Percentiles rank a stretch among this genome's conserved stretches.
These are phyloP conservation scores for Tetrapisispora namnaoensis DNA, from an alignment of 805 yeast species.

Conservation along the genomic window DNA sequence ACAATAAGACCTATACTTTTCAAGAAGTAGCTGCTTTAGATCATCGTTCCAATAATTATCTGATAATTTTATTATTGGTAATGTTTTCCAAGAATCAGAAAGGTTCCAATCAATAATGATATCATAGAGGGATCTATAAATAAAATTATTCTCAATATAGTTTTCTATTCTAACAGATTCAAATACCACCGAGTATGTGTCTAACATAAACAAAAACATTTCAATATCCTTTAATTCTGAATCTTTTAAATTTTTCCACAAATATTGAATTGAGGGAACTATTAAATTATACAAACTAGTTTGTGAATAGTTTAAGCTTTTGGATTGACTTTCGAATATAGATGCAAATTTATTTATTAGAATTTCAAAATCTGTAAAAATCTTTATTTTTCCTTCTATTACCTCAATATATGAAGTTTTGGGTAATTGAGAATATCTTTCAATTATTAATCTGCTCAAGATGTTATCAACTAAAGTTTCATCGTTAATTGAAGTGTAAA, in stretches of 20 bases:
- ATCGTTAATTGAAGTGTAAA: neutral
- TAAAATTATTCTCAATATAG: neutral
- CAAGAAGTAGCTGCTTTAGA: neutral
- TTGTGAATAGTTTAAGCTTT: slow-evolving; percentile 18
- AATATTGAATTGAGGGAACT: slow-evolving; percentile 3
- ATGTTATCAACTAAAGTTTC: neutral
- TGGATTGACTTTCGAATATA: slow-evolving; percentile 11
- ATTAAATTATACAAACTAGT: slow-evolving; percentile 13
- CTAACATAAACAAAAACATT: neutral
- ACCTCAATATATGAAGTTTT: neutral
- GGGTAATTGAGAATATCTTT: neutral
- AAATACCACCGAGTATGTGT: neutral
- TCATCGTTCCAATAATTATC: neutral
- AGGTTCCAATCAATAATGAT: neutral
- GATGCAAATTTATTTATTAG: slow-evolving; percentile 2
- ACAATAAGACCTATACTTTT: neutral
- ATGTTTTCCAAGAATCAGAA: neutral
- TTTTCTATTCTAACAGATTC: neutral
- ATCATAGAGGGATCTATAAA: neutral
- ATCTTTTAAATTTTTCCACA: slow-evolving; percentile 17
- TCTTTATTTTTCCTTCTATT: neutral
- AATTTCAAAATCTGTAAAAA: neutral
- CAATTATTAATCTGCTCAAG: neutral
- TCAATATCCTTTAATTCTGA: slow-evolving; percentile 11
- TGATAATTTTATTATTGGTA: neutral